A percentile compares a stretch with the other conserved stretches of the same genome.
Evolutionary conservation across 2,329 filamentous ascomycete genomes (phyloP).

Genomic region (Ophiostoma sp.): DNA sequence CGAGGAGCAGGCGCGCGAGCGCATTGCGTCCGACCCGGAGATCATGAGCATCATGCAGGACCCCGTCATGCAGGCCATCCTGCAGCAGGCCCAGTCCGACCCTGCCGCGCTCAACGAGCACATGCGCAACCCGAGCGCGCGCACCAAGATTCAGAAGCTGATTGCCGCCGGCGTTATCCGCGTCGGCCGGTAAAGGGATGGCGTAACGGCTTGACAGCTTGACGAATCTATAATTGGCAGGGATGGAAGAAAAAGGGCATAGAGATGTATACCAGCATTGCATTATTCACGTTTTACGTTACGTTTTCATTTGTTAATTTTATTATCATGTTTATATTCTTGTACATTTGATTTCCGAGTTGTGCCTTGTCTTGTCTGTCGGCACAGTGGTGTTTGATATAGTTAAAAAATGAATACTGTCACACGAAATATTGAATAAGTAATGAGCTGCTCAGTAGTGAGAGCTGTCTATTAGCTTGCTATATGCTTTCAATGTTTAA

Average conservation of each 20-base stretch:
- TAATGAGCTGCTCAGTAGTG: neutral
- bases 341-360: neutral
- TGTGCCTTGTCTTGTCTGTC: neutral
- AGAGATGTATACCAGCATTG: slow-evolving; percentile 8
- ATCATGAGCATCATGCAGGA: slow-evolving; percentile 91
- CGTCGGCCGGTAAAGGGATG: slow-evolving; percentile 37
- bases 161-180: slow-evolving; percentile 89
- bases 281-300: neutral
- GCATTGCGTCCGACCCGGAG: slow-evolving; percentile 87
- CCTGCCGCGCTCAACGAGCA: slow-evolving; percentile 91
- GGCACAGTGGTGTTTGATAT: neutral
- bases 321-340: neutral
- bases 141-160: slow-evolving; percentile 88
- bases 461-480: slow-evolving; percentile 9
- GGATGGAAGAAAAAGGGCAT: neutral
- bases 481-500: slow-evolving; percentile 6
- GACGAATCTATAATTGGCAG: neutral
- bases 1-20: slow-evolving; percentile 89
- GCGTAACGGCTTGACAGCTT: too few species aligned
- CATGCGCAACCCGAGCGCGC: slow-evolving; percentile 86
- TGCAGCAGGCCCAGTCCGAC: slow-evolving; percentile 92
- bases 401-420: neutral
- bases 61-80: slow-evolving; percentile 94
- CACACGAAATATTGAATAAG: neutral
- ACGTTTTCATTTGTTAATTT: neutral